A percentile compares a stretch with the other conserved stretches of the same genome.
phyloP scores from a whole-genome alignment of 768 basidiomycete species.

The Pulveroboletus sp. region DNA sequence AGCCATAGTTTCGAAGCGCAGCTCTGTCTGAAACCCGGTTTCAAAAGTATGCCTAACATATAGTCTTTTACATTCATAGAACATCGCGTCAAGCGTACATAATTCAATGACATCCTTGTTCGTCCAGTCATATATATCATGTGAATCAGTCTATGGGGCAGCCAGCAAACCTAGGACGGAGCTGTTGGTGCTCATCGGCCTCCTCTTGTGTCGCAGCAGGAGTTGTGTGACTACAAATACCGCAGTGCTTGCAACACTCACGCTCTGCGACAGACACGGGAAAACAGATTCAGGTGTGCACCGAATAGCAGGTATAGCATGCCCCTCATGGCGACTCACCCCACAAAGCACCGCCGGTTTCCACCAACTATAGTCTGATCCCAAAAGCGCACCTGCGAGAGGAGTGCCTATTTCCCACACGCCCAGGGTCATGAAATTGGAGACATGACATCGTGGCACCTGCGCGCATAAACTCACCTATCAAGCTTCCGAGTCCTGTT shows the following conservation, averaged over 20 bases:
- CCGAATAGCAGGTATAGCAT: too few relatives aligned
- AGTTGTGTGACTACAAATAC: slow-evolving; percentile 10
- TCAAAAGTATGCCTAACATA: too few relatives aligned
- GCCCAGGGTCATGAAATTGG: slow-evolving; percentile 19
- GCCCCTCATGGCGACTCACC: slow-evolving; percentile 9
- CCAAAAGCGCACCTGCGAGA: slow-evolving; percentile 51
- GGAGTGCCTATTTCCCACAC: slow-evolving; percentile 43
- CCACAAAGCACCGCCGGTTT: slow-evolving; percentile 49
- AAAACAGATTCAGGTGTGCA: too few relatives aligned
- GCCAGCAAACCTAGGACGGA: background rate
- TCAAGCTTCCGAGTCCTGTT: slow-evolving; percentile 24
- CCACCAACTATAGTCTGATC: slow-evolving; percentile 51
- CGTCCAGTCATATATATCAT: too few relatives aligned
- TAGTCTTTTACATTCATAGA: too few relatives aligned
- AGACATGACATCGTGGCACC: background rate
- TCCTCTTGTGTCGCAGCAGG: background rate
- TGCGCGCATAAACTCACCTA: slow-evolving; percentile 8
- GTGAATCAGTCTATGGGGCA: background rate
- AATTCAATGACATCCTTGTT: too few relatives aligned
- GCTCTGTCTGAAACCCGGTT: too few relatives aligned
- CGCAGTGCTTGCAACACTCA: slow-evolving; percentile 11
- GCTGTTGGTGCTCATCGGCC: background rate
- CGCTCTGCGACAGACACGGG: too few relatives aligned
- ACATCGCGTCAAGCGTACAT: too few relatives aligned
- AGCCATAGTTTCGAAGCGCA: too few relatives aligned